These are phyloP conservation scores for cucumber (Cucumis sativus) DNA, from an alignment of 306 rosid species.

Conservation along the genomic window Cucumber_9930_V3 NC_026655.2:31692501-31693000, in stretches of 20 bases:
- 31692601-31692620: conserved; percentile 74
- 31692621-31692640: conserved; percentile 73
- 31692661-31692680: conserved; percentile 44
- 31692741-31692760: neutral
- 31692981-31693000: too few species aligned
- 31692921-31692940: neutral
- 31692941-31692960: neutral
- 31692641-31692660: conserved; percentile 64
- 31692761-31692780: neutral
- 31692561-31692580: conserved; percentile 19
- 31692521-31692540: neutral
- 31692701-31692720: conserved; percentile 42
- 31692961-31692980: neutral
- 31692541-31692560: neutral
- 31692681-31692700: conserved; percentile 63
- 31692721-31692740: neutral
- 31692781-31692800: neutral
- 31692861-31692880: neutral
- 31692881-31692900: neutral
- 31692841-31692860: neutral
- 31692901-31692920: neutral
- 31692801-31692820: neutral
- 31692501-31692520: neutral
- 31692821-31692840: neutral
- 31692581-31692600: conserved; percentile 83